Percentiles rank a stretch among this genome's conserved stretches.
Conservation (phyloP, 495 filamentous ascomycete genomes). For the Emericellopsis terricola region DNA sequence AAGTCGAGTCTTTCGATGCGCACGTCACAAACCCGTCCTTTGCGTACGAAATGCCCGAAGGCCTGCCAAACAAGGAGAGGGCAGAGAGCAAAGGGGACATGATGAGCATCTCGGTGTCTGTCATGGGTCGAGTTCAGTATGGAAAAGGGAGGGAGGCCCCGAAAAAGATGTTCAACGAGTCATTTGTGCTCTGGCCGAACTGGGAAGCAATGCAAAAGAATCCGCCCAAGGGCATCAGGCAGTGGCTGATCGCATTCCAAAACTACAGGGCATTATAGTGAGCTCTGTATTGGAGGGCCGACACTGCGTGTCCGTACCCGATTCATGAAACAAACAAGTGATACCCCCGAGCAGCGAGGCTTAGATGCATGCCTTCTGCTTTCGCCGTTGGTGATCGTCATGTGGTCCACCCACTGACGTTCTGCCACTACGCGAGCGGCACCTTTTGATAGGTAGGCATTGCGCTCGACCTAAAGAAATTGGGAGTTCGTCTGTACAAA, state of each 20-base stretch:
- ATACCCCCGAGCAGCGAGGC: too few relatives aligned
- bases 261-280: conserved; percentile 42
- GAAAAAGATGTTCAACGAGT: conserved; percentile 52
- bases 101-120: conserved; percentile 46
- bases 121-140: conserved; percentile 46
- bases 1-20: conserved; percentile 48
- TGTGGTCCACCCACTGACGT: too few relatives aligned
- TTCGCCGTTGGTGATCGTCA: too few relatives aligned
- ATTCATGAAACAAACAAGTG: too few relatives aligned
- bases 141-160: conserved; percentile 34
- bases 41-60: conserved; percentile 15
- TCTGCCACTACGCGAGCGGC: too few relatives aligned
- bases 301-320: too few relatives aligned
- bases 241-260: conserved; percentile 55
- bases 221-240: conserved; percentile 17
- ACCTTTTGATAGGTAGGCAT: too few relatives aligned
- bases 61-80: conserved; percentile 4
- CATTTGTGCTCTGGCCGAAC: conserved; percentile 56
- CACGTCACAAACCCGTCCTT: conserved; percentile 53
- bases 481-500: too few relatives aligned
- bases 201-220: conserved; percentile 26
- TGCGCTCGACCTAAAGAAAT: too few relatives aligned
- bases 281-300: too few relatives aligned
- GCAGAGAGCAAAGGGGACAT: conserved; percentile 23
- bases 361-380: too few relatives aligned